Evolutionary conservation across 2,329 filamentous ascomycete species (phyloP).

Genomic region (Bertia moriformis): DNA sequence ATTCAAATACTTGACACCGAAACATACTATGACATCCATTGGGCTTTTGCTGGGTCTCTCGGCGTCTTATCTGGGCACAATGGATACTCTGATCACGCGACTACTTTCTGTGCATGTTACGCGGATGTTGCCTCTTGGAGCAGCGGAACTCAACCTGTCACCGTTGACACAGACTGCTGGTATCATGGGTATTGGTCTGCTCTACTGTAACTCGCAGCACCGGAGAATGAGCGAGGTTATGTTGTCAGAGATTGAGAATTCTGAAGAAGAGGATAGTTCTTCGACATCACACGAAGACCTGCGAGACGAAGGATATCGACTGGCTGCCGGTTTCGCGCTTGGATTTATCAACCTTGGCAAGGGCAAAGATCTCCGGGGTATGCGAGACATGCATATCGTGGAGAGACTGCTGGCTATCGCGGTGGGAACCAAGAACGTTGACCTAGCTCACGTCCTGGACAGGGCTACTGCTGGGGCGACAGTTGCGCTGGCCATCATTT

Average conservation of each 20-base stretch:
- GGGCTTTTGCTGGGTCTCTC: conserved; percentile 84
- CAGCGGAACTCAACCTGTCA: conserved; percentile 85
- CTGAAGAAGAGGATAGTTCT: conserved; percentile 64
- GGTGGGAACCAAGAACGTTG: conserved; percentile 77
- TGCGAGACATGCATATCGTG: conserved; percentile 86
- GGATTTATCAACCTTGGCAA: conserved; percentile 91
- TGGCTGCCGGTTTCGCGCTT: conserved; percentile 84
- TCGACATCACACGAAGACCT: conserved; percentile 58
- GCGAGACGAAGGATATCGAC: conserved; percentile 86
- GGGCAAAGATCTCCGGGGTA: conserved; percentile 70
- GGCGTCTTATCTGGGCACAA: conserved; percentile 86
- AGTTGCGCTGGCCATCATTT: conserved; percentile 78
- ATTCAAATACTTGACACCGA: conserved; percentile 97
- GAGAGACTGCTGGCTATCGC: conserved; percentile 77
- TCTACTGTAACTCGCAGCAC: conserved; percentile 92
- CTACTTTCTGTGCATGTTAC: conserved; percentile 92
- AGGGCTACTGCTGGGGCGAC: conserved; percentile 87
- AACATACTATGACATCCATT: conserved; percentile 98
- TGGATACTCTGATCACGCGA: conserved; percentile 90
- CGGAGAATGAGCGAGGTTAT: conserved; percentile 98
- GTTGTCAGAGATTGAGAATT: conserved; percentile 88
- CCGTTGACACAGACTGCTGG: conserved; percentile 88
- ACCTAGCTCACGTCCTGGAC: conserved; percentile 83
- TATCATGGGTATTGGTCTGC: conserved; percentile 87
- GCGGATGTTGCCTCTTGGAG: conserved; percentile 78